Conservation (phyloP, 139 green algal genomes). For the Edaphochlamys debaryana region DNA sequence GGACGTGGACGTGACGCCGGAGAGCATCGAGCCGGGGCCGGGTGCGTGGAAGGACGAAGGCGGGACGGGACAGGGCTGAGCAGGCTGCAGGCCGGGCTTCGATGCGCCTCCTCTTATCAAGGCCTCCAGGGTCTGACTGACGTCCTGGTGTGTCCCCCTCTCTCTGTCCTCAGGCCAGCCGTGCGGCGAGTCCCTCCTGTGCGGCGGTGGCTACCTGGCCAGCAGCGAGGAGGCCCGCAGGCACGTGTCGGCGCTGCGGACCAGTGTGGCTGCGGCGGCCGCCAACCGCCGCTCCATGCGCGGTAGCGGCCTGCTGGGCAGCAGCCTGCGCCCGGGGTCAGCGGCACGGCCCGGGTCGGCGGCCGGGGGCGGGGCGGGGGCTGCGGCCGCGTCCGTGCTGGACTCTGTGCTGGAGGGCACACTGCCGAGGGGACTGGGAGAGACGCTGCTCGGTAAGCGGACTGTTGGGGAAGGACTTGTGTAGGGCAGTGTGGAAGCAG, state of each 20-base stretch:
- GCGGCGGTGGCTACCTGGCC: slow-evolving; percentile 41
- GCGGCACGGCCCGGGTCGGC: too few species aligned
- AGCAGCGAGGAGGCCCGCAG: background rate
- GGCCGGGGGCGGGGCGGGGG: too few species aligned
- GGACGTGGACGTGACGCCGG: slow-evolving; percentile 36
- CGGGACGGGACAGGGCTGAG: too few species aligned
- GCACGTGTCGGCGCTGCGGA: slow-evolving; percentile 12
- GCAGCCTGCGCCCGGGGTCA: background rate
- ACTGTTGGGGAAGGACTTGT: background rate
- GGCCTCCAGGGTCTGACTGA: too few species aligned
- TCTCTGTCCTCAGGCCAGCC: slow-evolving; percentile 30
- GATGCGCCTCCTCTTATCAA: too few species aligned
- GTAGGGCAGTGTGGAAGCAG: too few species aligned
- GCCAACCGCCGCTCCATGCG: background rate
- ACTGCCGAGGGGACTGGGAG: background rate
- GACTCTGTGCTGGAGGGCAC: background rate
- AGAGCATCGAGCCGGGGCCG: background rate
- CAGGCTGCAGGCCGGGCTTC: too few species aligned
- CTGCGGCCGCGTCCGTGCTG: too few species aligned
- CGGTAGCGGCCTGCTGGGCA: slow-evolving; percentile 15
- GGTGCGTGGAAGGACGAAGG: too few species aligned
- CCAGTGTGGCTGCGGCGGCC: slow-evolving; percentile 1
- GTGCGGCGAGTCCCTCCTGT: slow-evolving; percentile 43
- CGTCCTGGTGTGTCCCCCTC: too few species aligned
- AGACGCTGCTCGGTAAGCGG: background rate